Base-by-base conservation (phyloP, 495 filamentous ascomycete species). In the Penicillium crystallinum region DNA sequence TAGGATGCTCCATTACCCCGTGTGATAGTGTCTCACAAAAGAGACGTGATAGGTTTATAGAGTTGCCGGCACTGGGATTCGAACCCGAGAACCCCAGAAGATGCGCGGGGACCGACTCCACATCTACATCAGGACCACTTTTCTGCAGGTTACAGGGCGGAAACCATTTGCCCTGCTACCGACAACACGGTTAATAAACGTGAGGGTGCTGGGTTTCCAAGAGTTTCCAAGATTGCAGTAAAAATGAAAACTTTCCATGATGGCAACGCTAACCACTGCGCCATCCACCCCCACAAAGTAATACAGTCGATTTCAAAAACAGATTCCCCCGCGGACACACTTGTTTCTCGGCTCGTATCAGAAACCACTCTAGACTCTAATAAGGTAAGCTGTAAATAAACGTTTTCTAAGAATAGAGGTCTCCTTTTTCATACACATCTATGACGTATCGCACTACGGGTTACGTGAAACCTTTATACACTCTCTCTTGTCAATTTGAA, bases 141-240 rank as follows among this genome's bases (percentile, higher is more conserved):
- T 44, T 31, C 41, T 44, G 41, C 41, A 30, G 25, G 41, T 44
- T 44, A 31, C 41, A 44, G 41, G 41, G 41, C 41, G 23, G 1
- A 44, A 44, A 44, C 41, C 41, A 44, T n/a, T 44, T 44, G 41
- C 41, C 41, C 41, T 44, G 25, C 41, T 44, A 30, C 41, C 41
- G 41, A 44, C 41, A 44, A 44, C 41, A 44, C 41, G n/a, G 23
- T 44, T 23, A 41, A 41, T 7, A 22, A 41, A 15, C 8, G 39
- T 27, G 22, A 27, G 39, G 39, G 39, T 41, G 39, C 39, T 41
- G 39, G 39, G 39, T 22, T 41, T 41, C 39, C 17, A 21, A 41
- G 39, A 41, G 8, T 19, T 25, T 41, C 12, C 21, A 14, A 27
- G 21, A 41, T 27, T 41, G 39, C 14, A 41, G 39, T 41, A 29